Evolutionary conservation across 1,284 basidiomycete genomes (phyloP).

Genomic region (Cutaneotrichosporon daszewskae): DNA sequence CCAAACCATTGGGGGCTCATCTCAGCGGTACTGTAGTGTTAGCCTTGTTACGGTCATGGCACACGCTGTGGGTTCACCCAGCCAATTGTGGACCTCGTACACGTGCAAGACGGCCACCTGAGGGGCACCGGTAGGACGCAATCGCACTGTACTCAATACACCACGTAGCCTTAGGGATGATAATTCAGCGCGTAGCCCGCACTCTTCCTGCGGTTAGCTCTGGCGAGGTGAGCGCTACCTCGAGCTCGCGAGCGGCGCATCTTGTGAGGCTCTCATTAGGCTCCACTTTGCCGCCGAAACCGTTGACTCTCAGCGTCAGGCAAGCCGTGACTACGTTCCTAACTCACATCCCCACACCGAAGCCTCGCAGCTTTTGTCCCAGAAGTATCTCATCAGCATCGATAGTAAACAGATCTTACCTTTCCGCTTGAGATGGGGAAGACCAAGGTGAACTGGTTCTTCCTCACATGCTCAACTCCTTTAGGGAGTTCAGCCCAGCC

Average conservation of each 20-base stretch:
- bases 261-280: constrained; percentile 56
- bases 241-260: constrained; percentile 61
- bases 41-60: background rate
- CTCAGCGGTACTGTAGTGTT: constrained; percentile 26
- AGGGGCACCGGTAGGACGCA: background rate
- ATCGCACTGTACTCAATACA: constrained; percentile 11
- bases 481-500: background rate
- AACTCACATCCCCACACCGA: constrained; percentile 57
- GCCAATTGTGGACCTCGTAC: constrained; percentile 10
- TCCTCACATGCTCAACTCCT: background rate
- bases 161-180: constrained; percentile 14
- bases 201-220: constrained; percentile 60
- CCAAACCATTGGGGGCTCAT: constrained; percentile 33
- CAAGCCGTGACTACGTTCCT: background rate
- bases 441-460: constrained; percentile 1
- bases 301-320: constrained; percentile 55
- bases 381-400: constrained; percentile 52
- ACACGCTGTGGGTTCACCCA: constrained; percentile 4
- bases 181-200: constrained; percentile 57
- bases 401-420: background rate
- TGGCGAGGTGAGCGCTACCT: constrained; percentile 10
- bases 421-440: background rate
- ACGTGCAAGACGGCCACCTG: constrained; percentile 1
- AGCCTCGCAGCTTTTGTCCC: constrained; percentile 65
- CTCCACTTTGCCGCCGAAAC: constrained; percentile 70